These are phyloP conservation scores for Cyclospora cayetanensis DNA, from an alignment of 169 alveolate species.

Conservation along the genomic window DNA sequence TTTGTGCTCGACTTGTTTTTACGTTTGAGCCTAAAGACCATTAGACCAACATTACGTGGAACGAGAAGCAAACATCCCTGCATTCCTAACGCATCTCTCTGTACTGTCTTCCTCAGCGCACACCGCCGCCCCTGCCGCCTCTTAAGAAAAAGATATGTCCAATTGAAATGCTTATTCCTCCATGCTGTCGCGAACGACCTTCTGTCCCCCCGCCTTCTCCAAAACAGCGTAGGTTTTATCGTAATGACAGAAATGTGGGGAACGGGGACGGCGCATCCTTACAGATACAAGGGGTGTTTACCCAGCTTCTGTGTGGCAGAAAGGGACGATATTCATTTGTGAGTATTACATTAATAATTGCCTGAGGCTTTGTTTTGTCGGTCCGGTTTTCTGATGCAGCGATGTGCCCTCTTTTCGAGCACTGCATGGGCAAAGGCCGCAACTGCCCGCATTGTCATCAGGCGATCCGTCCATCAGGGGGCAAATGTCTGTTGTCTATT, in stretches of 20 bases:
- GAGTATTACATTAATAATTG: too few species aligned
- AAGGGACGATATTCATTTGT: too few species aligned
- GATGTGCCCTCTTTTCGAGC: slow-evolving; percentile 54
- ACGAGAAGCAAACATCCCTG: too few species aligned
- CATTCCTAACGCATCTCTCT: too few species aligned
- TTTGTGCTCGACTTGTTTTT: too few species aligned
- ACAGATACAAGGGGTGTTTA: too few species aligned
- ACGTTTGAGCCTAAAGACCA: too few species aligned
- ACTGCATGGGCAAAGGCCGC: slow-evolving; percentile 60
- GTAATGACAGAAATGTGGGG: too few species aligned
- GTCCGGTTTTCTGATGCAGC: slow-evolving; percentile 56
- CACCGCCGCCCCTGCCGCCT: slow-evolving; percentile 48
- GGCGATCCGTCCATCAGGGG: slow-evolving; percentile 47
- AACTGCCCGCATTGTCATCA: slow-evolving; percentile 64
- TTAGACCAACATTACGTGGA: too few species aligned
- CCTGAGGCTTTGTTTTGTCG: background rate
- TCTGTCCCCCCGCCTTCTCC: slow-evolving; percentile 30
- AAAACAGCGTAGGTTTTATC: slow-evolving; percentile 29
- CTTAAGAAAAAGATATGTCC: slow-evolving; percentile 43
- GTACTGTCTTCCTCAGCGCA: background rate
- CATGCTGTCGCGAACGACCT: slow-evolving; percentile 65
- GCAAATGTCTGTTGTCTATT: slow-evolving; percentile 35
- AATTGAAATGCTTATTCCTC: slow-evolving; percentile 45
- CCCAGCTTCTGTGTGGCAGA: too few species aligned
- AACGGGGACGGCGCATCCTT: too few species aligned